Evolutionary conservation across 495 filamentous ascomycete species (phyloP).

Genomic region (Melanomma pulvis-pyrius): DNA sequence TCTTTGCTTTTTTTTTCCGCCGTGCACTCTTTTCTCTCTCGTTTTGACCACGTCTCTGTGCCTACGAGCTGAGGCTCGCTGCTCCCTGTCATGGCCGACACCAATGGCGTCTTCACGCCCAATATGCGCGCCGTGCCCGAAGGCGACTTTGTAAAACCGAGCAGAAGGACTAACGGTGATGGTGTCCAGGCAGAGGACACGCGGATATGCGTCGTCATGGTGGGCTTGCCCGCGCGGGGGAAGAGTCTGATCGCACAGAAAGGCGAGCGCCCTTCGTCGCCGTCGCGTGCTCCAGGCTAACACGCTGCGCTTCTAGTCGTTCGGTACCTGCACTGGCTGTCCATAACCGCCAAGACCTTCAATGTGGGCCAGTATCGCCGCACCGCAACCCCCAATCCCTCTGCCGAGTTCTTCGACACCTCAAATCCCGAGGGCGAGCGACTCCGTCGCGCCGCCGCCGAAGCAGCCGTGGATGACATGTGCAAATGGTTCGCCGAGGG

Average conservation of each 20-base stretch:
- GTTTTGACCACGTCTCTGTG: constrained; percentile 10
- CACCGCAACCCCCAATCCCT: constrained; percentile 78
- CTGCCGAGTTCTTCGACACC: constrained; percentile 90
- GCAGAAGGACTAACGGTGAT: constrained; percentile 55
- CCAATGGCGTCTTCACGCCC: constrained; percentile 39
- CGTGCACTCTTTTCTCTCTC: constrained; percentile 12
- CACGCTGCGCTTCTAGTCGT: constrained; percentile 62
- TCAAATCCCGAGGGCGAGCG: constrained; percentile 87
- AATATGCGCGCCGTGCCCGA: constrained; percentile 42
- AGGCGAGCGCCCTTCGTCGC: constrained; percentile 59
- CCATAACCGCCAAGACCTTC: constrained; percentile 88
- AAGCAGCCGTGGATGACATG: constrained; percentile 91
- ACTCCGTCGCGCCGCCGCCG: constrained; percentile 80
- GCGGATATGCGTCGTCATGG: constrained; percentile 98
- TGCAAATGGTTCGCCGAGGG: constrained; percentile 78
- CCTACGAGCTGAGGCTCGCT: constrained; percentile 27
- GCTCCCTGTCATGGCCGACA: constrained; percentile 20
- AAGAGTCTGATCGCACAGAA: constrained; percentile 98
- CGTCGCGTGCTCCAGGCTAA: constrained; percentile 2
- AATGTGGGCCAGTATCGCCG: constrained; percentile 96
- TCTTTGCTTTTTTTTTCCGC: constrained; percentile 17
- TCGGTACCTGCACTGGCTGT: constrained; percentile 93
- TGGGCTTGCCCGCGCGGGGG: constrained; percentile 89
- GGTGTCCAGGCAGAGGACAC: constrained; percentile 83
- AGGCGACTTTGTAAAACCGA: constrained; percentile 40